Base-by-base conservation (phyloP, 139 green algal genomes). In the Medakamo hakoo region DNA sequence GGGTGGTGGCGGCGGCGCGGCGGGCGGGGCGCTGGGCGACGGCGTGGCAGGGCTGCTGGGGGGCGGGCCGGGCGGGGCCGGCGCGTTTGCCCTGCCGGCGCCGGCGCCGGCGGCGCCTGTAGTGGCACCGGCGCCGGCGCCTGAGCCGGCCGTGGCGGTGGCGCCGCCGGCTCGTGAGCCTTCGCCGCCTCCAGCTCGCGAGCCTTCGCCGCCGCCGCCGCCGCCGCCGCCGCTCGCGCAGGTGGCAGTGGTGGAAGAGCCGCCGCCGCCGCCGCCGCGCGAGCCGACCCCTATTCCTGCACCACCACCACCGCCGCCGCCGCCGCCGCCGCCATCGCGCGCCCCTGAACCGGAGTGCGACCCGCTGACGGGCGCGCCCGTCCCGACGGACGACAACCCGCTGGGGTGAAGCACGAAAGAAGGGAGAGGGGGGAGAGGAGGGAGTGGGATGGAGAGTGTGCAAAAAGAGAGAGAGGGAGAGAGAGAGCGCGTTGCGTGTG, bases 11-110 rank as follows among this genome's bases (percentile, higher is more conserved):
- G n/a, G n/a, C n/a, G n/a, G n/a, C n/a, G n/a, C n/a, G n/a, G n/a
- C n/a, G n/a, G n/a, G n/a, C n/a, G n/a, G n/a, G n/a, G n/a, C n/a
- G n/a, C n/a, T n/a, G n/a, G n/a, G 59, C 9, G 73, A 63, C 31
- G 82, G 79, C 28, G 82, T 93, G 63, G 86, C 78, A 23, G 79
- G 79, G 28, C 67, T 91, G 70, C 70, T 93, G 49, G 77, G 73
- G 59, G 81, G 71, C n/a, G 66, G n/a, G n/a, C n/a, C n/a, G n/a
- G n/a, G 69, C 1, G 62, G 77, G 31, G 73, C 71, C 0, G 73
- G 76, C 0, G 66, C 69, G 16, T 90, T 83, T 71, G 85, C 85
- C 20, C 74, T 92, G 62, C 83, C 85, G 5, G 72, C 85, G 2
- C 74, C 80, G 3, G 30, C 64, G n/a, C 59, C 57, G n/a, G 55